Conservation (phyloP, 257 asterid species). For the Solanum microdontum region DNA sequence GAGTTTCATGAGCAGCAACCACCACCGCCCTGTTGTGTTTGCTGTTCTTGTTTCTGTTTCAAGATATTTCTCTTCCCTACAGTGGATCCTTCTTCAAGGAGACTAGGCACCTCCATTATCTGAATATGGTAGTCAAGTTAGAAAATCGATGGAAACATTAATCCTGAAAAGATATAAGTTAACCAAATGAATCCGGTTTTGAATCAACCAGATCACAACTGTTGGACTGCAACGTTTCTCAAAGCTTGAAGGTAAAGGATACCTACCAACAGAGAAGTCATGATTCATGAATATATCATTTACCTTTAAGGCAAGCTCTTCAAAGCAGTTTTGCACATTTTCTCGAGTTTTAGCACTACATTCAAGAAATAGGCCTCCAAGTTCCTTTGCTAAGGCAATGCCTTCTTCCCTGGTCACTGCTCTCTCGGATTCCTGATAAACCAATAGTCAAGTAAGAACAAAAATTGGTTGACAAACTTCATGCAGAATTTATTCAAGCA, state of each 20-base stretch:
- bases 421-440: conserved; percentile 66
- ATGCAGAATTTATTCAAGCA: neutral
- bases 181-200: too few species aligned
- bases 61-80: conserved; percentile 65
- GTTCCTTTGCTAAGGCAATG: conserved; percentile 52
- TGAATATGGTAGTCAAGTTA: conserved; percentile 8
- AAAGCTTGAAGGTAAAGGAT: neutral
- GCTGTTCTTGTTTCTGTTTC: conserved; percentile 67
- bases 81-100: conserved; percentile 70
- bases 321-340: conserved; percentile 76
- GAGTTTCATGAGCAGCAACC: conserved; percentile 61
- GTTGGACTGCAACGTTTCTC: neutral
- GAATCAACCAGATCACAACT: too few species aligned
- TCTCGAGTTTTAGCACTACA: conserved; percentile 89
- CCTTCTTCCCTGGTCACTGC: conserved; percentile 85
- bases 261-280: neutral
- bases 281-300: neutral
- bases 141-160: neutral
- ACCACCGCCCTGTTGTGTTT: conserved; percentile 29
- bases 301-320: conserved; percentile 75
- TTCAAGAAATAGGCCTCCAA: conserved; percentile 72
- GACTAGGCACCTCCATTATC: conserved; percentile 94
- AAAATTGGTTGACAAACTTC: neutral
- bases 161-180: neutral
- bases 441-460: neutral